Percentiles rank a stretch among this genome's conserved stretches.
Evolutionary conservation across 176 grass and related monocot genomes (phyloP).

Genomic region (Pontederia crassipes): DNA sequence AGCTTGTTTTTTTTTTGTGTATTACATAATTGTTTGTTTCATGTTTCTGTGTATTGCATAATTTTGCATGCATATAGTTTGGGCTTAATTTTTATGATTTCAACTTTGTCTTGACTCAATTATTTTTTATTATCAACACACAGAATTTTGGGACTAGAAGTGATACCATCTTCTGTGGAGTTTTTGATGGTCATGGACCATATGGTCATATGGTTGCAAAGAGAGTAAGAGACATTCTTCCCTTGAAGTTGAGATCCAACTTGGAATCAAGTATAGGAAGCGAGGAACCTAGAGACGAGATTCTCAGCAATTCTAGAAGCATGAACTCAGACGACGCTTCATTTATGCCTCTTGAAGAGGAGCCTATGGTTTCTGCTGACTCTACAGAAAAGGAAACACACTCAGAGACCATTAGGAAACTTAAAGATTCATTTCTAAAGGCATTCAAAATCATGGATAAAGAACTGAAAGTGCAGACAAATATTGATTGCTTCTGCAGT

Average conservation of each 20-base stretch:
- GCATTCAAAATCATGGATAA: conserved; percentile 74
- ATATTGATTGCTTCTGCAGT: conserved; percentile 74
- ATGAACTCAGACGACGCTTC: conserved; percentile 40
- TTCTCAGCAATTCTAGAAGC: conserved; percentile 35
- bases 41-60: too few relatives aligned
- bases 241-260: conserved; percentile 41
- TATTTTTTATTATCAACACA: neutral
- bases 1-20: too few relatives aligned
- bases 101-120: neutral
- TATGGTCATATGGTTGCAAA: conserved; percentile 75
- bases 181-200: conserved; percentile 93
- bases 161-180: conserved; percentile 76
- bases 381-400: conserved; percentile 27
- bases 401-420: conserved; percentile 30
- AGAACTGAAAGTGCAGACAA: conserved; percentile 58
- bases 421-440: conserved; percentile 61
- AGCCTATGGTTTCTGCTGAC: conserved; percentile 22
- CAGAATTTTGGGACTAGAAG: conserved; percentile 29
- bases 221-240: conserved; percentile 79
- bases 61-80: neutral
- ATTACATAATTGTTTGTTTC: too few relatives aligned
- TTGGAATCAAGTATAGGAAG: conserved; percentile 22
- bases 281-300: conserved; percentile 28
- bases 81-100: neutral
- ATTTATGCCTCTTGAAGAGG: conserved; percentile 29